Evolutionary conservation across 2,329 filamentous ascomycete genomes (phyloP).

Genomic region (Juglanconis oblonga): DNA sequence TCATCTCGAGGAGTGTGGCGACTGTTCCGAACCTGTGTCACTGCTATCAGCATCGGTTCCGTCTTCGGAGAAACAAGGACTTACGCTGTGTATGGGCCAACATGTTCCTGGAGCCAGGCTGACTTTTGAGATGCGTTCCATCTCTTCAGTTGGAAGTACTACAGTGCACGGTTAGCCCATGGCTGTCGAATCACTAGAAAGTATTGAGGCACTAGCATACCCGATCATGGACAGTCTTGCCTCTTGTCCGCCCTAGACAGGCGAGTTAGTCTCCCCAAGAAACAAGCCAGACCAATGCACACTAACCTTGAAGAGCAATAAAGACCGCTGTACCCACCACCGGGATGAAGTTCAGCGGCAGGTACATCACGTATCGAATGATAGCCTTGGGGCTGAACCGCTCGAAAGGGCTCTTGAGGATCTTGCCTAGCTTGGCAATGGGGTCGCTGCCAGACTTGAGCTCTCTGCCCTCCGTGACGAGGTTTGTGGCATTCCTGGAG

Average conservation of each 20-base stretch:
- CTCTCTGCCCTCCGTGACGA: conserved; percentile 74
- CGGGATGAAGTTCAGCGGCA: conserved; percentile 91
- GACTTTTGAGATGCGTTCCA: conserved; percentile 66
- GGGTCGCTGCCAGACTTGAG: conserved; percentile 61
- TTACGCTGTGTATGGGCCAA: conserved; percentile 78
- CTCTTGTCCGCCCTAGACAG: conserved; percentile 42
- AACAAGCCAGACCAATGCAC: not conserved
- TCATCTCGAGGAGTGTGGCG: conserved; percentile 77
- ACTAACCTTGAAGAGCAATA: conserved; percentile 67
- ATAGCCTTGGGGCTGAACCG: conserved; percentile 60
- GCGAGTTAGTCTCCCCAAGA: not conserved
- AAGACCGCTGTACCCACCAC: conserved; percentile 82
- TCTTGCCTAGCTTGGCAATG: conserved; percentile 54
- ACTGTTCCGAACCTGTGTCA: conserved; percentile 65
- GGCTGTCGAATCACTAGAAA: conserved; percentile 20
- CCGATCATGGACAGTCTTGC: conserved; percentile 49
- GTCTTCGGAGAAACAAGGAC: conserved; percentile 30
- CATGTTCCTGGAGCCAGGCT: conserved; percentile 67
- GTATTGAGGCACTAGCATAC: conserved; percentile 36
- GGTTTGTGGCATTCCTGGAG: conserved; percentile 45
- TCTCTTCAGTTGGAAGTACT: conserved; percentile 91
- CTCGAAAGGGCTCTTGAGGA: conserved; percentile 56
- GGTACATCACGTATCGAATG: conserved; percentile 76
- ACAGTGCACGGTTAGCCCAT: conserved; percentile 51
- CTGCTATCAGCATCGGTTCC: not conserved